Base-by-base conservation (phyloP, 1,139 yeast species). In the Suhomyces bokatorum region DNA sequence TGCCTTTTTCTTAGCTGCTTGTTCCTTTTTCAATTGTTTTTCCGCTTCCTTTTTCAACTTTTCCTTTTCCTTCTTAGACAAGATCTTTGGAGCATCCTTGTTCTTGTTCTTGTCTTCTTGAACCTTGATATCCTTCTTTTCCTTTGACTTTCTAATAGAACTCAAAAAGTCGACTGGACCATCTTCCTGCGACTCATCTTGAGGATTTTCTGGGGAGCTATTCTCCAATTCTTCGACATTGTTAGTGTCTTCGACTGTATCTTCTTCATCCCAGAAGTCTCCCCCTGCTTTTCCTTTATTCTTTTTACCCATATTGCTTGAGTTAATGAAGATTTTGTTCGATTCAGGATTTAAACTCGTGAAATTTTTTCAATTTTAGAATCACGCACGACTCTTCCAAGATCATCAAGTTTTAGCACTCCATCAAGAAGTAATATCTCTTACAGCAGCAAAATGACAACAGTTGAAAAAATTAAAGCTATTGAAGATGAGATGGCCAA, bases 21-120 rank as follows among this genome's bases (percentile, higher is more conserved):
- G 81, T 56, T 89, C 96, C 73, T 89, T 90, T 86, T 93, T 93
- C 69, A 83, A 80, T 58, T 86, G 89, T 77, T 93, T 95, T 67
- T 93, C 99, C 53, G 87, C 87, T 71, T 93, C 99, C 69, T 93
- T 95, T 86, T 91, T 93, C 66, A 93, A 95, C 69, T 82, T 87
- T 70, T 93, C 99, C 77, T 93, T 95, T 64, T 93, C 99, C 73
- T 95, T 95, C 78, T 93, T 95, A 48, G 95, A 83, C 69, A 93
- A 88, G 59, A 91, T 72, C 54, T 82, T 79, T 40, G 95, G 87
- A 34, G 81, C 90, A 40, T 75, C 78, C 63, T 71, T 36, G 29
- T 11, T 56, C 48, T 64, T 51, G 61, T 66, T 75, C 66, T 75
- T 75, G 52, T 78, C 78, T 50, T 74, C 80, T 40, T 70, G 81